Conservation (phyloP, 1,139 yeast species). For the Yamadazyma membranifaciens region DNA sequence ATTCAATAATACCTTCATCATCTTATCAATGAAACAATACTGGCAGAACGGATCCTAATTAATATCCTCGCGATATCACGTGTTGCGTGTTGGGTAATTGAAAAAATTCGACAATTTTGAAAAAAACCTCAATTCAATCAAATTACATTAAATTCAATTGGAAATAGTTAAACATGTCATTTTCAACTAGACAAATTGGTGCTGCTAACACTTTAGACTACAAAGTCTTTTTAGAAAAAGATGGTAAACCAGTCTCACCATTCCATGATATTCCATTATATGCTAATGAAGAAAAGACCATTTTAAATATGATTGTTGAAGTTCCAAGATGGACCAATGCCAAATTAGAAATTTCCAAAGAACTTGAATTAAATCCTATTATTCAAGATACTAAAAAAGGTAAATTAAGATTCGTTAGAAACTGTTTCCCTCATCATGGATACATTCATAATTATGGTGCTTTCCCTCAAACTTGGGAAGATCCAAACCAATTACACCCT, state of each 20-base stretch:
- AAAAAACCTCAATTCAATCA: background rate
- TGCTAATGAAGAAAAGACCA: slow-evolving; percentile 58
- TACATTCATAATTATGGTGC: slow-evolving; percentile 97
- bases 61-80: slow-evolving; percentile 13
- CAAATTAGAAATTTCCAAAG: slow-evolving; percentile 84
- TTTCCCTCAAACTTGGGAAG: slow-evolving; percentile 98
- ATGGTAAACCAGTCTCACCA: slow-evolving; percentile 44
- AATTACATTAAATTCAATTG: background rate
- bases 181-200: slow-evolving; percentile 82
- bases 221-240: slow-evolving; percentile 63
- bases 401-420: slow-evolving; percentile 80
- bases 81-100: slow-evolving; percentile 5
- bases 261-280: slow-evolving; percentile 90
- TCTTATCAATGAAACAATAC: too few relatives aligned
- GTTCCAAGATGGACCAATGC: slow-evolving; percentile 97
- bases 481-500: slow-evolving; percentile 56
- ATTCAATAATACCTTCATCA: too few relatives aligned
- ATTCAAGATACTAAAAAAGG: slow-evolving; percentile 93
- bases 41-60: too few relatives aligned
- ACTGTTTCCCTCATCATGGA: slow-evolving; percentile 95
- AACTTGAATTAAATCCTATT: slow-evolving; percentile 77
- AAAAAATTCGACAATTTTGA: background rate
- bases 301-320: slow-evolving; percentile 88
- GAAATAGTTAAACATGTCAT: slow-evolving; percentile 45
- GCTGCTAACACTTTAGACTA: slow-evolving; percentile 89